Evolutionary conservation across 176 grass and related monocot species (phyloP).

Genomic region (Cocos nucifera): DNA sequence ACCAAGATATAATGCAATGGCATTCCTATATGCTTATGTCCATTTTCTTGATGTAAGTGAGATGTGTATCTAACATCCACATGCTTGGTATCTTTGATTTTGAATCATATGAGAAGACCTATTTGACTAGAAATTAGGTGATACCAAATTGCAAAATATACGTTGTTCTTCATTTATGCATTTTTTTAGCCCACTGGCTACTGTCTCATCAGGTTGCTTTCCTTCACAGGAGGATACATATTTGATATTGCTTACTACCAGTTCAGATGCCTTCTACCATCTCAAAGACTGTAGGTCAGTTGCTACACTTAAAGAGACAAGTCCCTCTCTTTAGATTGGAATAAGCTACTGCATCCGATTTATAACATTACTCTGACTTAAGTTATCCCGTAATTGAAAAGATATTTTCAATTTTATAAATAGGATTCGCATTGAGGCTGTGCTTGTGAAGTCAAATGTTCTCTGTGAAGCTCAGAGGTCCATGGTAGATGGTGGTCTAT

Average conservation of each 20-base stretch:
- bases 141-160: no score
- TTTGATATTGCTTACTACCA: slow-evolving; percentile 58
- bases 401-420: background rate
- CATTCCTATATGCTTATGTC: slow-evolving; percentile 85
- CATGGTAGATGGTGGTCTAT: slow-evolving; percentile 51
- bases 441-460: slow-evolving; percentile 82
- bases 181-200: background rate
- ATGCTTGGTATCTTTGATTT: background rate
- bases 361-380: no score
- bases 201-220: slow-evolving; percentile 23
- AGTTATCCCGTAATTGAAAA: no score
- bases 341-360: no score
- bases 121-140: background rate
- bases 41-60: slow-evolving; percentile 98
- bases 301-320: slow-evolving; percentile 1
- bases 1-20: slow-evolving; percentile 99
- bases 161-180: no score
- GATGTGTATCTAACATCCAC: no score
- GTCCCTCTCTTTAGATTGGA: no score
- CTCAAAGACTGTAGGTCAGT: slow-evolving; percentile 88
- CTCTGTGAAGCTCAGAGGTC: slow-evolving; percentile 78
- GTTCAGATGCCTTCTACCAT: slow-evolving; percentile 90
- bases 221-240: slow-evolving; percentile 73
- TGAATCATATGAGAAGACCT: background rate
- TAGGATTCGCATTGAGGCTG: slow-evolving; percentile 69